phyloP scores from a whole-genome alignment of 2,329 filamentous ascomycete genomes.

The Trichocomaceae sp. region DNA sequence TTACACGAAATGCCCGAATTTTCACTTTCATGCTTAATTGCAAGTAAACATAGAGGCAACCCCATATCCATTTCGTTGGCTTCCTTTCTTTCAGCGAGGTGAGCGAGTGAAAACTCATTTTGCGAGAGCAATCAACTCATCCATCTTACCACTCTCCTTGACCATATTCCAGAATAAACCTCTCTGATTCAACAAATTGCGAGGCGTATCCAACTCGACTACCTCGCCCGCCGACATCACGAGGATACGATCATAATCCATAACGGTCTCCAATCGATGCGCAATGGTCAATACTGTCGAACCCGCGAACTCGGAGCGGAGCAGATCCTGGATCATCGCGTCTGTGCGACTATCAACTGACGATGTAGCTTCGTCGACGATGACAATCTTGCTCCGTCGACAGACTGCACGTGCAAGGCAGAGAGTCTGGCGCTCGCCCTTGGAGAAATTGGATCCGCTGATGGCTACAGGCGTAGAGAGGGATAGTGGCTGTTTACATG shows the following conservation, averaged over 20 bases:
- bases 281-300: conserved; percentile 65
- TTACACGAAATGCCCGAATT: no score
- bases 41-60: no score
- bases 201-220: background rate
- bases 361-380: conserved; percentile 68
- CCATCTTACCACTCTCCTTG: background rate
- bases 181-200: background rate
- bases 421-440: conserved; percentile 68
- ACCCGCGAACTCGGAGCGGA: conserved; percentile 56
- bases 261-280: conserved; percentile 64
- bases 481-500: background rate
- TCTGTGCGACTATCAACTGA: conserved; percentile 70
- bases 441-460: conserved; percentile 69
- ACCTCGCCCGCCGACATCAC: conserved; percentile 41
- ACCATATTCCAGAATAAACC: background rate
- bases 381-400: conserved; percentile 62
- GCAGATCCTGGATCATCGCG: conserved; percentile 61
- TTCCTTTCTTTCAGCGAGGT: no score
- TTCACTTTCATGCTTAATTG: no score
- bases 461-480: conserved; percentile 32
- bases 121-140: background rate
- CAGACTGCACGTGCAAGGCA: conserved; percentile 67
- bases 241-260: conserved; percentile 64
- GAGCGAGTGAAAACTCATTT: no score
- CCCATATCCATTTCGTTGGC: no score